Evolutionary conservation across 495 filamentous ascomycete genomes (phyloP).

Genomic region (Aspergillus mulundensis): DNA sequence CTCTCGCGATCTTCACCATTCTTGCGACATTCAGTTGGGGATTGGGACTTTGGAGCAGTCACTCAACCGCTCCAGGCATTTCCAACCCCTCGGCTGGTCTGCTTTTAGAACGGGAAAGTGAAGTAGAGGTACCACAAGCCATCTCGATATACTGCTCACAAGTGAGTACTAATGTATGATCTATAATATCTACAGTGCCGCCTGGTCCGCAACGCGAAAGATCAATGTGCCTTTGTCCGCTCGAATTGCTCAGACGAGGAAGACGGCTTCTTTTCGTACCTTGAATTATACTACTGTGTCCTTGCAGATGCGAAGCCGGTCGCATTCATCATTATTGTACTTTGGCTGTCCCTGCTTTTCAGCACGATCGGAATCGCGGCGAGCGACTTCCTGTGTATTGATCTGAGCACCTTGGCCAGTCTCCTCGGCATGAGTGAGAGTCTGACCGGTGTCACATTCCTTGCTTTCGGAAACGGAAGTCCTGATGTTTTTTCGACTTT

Average conservation of each 20-base stretch:
- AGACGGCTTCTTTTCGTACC: constrained; percentile 83
- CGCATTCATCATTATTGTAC: constrained; percentile 69
- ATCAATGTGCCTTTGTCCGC: constrained; percentile 84
- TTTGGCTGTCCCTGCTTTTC: constrained; percentile 90
- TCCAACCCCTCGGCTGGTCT: neutral
- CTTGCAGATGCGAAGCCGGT: constrained; percentile 65
- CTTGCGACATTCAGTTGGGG: constrained; percentile 27
- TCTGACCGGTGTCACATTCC: constrained; percentile 92
- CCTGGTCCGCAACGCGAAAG: constrained; percentile 65
- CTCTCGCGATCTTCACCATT: constrained; percentile 27
- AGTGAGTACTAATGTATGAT: neutral
- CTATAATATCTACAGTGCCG: constrained; percentile 56
- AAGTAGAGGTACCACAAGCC: constrained; percentile 34
- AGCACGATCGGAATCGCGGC: constrained; percentile 98
- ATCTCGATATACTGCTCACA: neutral
- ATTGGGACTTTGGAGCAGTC: constrained; percentile 11
- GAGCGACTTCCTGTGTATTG: constrained; percentile 96
- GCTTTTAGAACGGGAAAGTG: constrained; percentile 24
- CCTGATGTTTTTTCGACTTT: constrained; percentile 99
- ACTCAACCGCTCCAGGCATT: neutral
- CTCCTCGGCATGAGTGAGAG: constrained; percentile 92
- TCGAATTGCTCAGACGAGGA: constrained; percentile 84
- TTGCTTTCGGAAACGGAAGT: constrained; percentile 98
- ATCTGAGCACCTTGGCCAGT: constrained; percentile 85
- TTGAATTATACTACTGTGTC: constrained; percentile 87